These are phyloP conservation scores for Malus hybrid DNA, from an alignment of 331 rosid genomes.

Conservation along the genomic window DNA sequence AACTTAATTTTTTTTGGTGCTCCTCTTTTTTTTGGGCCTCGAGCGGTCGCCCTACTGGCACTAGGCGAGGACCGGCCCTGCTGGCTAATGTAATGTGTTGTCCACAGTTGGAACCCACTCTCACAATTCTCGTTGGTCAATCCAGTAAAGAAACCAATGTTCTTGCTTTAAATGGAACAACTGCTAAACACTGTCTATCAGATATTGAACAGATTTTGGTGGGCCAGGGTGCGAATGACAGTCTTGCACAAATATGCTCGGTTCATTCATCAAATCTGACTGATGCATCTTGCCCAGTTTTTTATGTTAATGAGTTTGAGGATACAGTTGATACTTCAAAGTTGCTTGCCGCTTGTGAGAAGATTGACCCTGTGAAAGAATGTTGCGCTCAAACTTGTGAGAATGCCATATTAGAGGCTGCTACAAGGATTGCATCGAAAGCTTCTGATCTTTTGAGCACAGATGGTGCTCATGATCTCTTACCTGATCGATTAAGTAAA, in stretches of 20 bases:
- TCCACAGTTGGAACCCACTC: slow-evolving; percentile 93
- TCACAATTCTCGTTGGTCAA: slow-evolving; percentile 77
- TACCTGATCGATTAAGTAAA: slow-evolving; percentile 47
- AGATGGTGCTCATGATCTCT: slow-evolving; percentile 34
- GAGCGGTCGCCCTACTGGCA: too few species aligned
- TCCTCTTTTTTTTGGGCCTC: too few species aligned
- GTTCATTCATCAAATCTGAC: too few species aligned
- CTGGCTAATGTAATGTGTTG: slow-evolving; percentile 91
- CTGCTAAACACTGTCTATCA: slow-evolving; percentile 65
- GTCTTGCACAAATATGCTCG: too few species aligned
- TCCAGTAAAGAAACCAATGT: slow-evolving; percentile 61
- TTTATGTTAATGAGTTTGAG: too few species aligned
- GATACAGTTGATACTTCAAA: too few species aligned
- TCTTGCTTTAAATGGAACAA: slow-evolving; percentile 64
- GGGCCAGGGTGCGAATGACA: slow-evolving; percentile 63
- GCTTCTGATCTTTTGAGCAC: slow-evolving; percentile 53
- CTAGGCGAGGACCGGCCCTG: neutral
- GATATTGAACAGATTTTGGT: slow-evolving; percentile 83
- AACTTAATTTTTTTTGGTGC: too few species aligned
- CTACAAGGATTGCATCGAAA: slow-evolving; percentile 59
- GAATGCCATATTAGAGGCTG: slow-evolving; percentile 41
- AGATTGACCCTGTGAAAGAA: too few species aligned
- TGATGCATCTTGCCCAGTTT: too few species aligned
- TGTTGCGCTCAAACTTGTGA: too few species aligned
- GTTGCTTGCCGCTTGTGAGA: too few species aligned